Conservation (phyloP, 1,284 basidiomycete genomes). For the Cryptococcus sp. region DNA sequence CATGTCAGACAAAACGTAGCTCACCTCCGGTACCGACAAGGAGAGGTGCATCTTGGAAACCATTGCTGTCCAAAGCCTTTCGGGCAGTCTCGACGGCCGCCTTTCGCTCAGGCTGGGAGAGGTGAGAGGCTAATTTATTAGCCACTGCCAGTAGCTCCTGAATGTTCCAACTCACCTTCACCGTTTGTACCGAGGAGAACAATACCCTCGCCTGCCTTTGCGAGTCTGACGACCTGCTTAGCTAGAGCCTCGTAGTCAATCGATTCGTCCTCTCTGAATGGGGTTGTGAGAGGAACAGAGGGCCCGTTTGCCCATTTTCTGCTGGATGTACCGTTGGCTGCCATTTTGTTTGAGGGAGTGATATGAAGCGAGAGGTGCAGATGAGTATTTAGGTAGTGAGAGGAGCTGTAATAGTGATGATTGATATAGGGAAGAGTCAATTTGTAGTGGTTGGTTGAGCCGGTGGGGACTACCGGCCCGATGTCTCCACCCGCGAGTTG, state of each 20-base stretch:
- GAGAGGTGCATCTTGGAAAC: conserved; percentile 63
- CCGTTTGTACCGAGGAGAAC: conserved; percentile 51
- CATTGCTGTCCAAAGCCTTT: conserved; percentile 67
- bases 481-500: background rate
- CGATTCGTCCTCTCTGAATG: conserved; percentile 45
- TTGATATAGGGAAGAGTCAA: background rate
- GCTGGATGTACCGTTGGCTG: conserved; percentile 12
- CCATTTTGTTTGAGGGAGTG: conserved; percentile 3
- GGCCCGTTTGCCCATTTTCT: conserved; percentile 38
- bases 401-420: too few relatives aligned
- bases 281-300: conserved; percentile 51
- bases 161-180: conserved; percentile 40
- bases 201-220: conserved; percentile 49
- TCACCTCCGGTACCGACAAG: conserved; percentile 81
- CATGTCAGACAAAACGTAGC: too few relatives aligned
- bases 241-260: conserved; percentile 47
- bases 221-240: conserved; percentile 49
- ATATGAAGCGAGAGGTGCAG: too few relatives aligned
- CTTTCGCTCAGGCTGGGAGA: conserved; percentile 65
- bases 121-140: conserved; percentile 54
- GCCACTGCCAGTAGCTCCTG: background rate
- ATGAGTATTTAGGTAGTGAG: too few relatives aligned
- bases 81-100: conserved; percentile 63
- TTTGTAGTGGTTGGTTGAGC: background rate
- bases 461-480: background rate